These are phyloP conservation scores for Trametes hirsuta DNA, from an alignment of 1,284 basidiomycete species.

Conservation along the genomic window DNA sequence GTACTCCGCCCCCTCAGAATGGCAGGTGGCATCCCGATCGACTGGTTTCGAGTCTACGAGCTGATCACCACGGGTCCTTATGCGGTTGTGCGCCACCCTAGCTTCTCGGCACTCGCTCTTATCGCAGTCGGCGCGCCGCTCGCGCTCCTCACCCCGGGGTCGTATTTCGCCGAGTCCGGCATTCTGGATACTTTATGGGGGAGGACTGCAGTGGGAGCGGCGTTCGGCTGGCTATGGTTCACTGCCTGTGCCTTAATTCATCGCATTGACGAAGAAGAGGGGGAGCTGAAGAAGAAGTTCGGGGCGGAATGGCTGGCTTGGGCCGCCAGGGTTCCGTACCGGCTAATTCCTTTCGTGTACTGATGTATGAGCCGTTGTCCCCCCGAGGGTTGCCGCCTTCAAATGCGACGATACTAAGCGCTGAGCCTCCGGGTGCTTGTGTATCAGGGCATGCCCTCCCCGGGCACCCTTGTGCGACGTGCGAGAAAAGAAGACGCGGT, in stretches of 20 bases:
- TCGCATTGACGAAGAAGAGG: constrained; percentile 12
- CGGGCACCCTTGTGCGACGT: too few relatives aligned
- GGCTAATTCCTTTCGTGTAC: constrained; percentile 9
- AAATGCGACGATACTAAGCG: too few relatives aligned
- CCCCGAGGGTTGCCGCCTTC: too few relatives aligned
- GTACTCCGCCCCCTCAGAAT: too few relatives aligned
- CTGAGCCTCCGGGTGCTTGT: too few relatives aligned
- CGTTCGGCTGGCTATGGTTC: background rate
- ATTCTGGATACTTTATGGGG: background rate
- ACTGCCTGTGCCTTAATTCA: background rate
- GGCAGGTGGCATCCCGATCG: too few relatives aligned
- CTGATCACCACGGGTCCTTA: constrained; percentile 24
- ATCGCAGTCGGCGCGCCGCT: constrained; percentile 9
- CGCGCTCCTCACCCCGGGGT: background rate
- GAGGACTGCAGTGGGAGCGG: background rate
- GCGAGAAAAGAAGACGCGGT: too few relatives aligned
- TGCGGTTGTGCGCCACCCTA: constrained; percentile 21
- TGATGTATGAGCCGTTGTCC: background rate
- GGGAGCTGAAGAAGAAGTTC: constrained; percentile 11
- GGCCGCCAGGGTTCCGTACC: constrained; percentile 10
- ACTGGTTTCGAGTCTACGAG: background rate
- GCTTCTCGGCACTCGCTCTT: constrained; percentile 15
- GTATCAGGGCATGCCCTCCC: too few relatives aligned
- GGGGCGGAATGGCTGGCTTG: constrained; percentile 13
- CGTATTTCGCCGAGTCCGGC: constrained; percentile 6